Percentiles rank a stretch among this genome's conserved stretches.
These are phyloP conservation scores for Globisporangium cederbergense DNA, from an alignment of 352 stramenopile species.

Conservation along the genomic window DNA sequence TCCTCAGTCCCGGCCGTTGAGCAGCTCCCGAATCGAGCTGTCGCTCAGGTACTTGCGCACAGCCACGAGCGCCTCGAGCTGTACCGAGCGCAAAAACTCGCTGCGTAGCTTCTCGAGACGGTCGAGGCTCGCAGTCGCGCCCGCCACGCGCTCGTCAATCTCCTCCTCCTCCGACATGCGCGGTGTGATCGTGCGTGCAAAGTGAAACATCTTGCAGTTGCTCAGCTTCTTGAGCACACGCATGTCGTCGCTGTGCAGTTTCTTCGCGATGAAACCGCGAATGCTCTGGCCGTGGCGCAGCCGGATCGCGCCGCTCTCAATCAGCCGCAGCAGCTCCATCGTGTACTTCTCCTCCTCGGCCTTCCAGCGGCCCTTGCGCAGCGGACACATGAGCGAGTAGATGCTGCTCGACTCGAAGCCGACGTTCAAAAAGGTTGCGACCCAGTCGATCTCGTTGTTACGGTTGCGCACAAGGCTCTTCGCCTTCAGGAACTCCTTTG, in stretches of 20 bases:
- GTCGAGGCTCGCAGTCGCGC: conserved; percentile 28
- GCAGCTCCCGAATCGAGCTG: conserved; percentile 58
- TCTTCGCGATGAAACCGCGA: conserved; percentile 67
- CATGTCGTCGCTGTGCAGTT: conserved; percentile 81
- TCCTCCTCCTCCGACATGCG: conserved; percentile 49
- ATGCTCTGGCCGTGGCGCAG: conserved; percentile 67
- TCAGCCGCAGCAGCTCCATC: conserved; percentile 57
- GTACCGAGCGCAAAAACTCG: conserved; percentile 73
- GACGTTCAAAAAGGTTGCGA: conserved; percentile 68
- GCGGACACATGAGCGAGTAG: conserved; percentile 70
- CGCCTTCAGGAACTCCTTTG: conserved; percentile 57
- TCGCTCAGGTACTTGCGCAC: conserved; percentile 74
- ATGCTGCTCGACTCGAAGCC: conserved; percentile 71
- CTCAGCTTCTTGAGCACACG: conserved; percentile 82
- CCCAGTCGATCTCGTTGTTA: conserved; percentile 78
- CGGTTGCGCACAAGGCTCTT: conserved; percentile 65
- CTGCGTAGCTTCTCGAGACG: conserved; percentile 49
- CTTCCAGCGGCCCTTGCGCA: conserved; percentile 75
- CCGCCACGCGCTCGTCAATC: conserved; percentile 37
- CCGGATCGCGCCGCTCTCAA: conserved; percentile 58
- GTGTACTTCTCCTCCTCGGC: conserved; percentile 73
- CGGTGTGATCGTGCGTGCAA: conserved; percentile 60
- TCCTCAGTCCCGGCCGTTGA: conserved; percentile 34
- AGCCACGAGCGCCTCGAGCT: conserved; percentile 70
- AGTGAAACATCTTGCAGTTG: conserved; percentile 81